Conservation (phyloP, 768 basidiomycete genomes). For the Collybia nuda region DNA sequence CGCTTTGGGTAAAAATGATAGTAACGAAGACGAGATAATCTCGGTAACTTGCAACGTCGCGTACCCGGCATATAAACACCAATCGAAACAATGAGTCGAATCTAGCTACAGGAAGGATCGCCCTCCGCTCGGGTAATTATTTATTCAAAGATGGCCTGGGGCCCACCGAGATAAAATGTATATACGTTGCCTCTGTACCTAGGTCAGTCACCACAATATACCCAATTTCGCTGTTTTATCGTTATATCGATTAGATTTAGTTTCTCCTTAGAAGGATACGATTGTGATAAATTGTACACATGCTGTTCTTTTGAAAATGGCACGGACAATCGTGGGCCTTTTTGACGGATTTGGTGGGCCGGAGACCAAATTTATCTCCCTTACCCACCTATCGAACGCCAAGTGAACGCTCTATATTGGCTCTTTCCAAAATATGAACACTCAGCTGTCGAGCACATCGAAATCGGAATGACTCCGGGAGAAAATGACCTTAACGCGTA, state of each 20-base stretch:
- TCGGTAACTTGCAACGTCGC: no score
- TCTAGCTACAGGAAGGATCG: no score
- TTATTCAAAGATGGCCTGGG: no score
- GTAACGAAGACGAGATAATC: neutral
- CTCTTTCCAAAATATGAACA: constrained; percentile 9
- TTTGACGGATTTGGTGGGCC: constrained; percentile 30
- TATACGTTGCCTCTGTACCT: constrained; percentile 10
- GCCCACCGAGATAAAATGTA: constrained; percentile 5
- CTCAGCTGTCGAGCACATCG: constrained; percentile 8
- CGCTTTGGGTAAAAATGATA: neutral
- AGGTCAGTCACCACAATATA: constrained; percentile 6
- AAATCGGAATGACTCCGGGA: constrained; percentile 6
- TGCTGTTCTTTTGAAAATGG: neutral
- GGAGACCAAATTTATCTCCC: constrained; percentile 25
- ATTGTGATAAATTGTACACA: constrained; percentile 1
- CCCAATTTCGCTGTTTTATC: no score
- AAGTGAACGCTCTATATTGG: constrained; percentile 6
- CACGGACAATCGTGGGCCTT: constrained; percentile 32
- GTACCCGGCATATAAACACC: neutral
- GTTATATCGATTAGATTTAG: neutral
- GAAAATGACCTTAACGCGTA: constrained; percentile 7
- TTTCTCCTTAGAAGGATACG: constrained; percentile 1
- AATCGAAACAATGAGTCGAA: neutral
- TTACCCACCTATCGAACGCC: neutral
- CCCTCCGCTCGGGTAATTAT: no score